Evolutionary conservation across 1,284 basidiomycete species (phyloP), one percentile per base, ranked within the genome.

Genomic region (Wallemia hederae): DNA sequence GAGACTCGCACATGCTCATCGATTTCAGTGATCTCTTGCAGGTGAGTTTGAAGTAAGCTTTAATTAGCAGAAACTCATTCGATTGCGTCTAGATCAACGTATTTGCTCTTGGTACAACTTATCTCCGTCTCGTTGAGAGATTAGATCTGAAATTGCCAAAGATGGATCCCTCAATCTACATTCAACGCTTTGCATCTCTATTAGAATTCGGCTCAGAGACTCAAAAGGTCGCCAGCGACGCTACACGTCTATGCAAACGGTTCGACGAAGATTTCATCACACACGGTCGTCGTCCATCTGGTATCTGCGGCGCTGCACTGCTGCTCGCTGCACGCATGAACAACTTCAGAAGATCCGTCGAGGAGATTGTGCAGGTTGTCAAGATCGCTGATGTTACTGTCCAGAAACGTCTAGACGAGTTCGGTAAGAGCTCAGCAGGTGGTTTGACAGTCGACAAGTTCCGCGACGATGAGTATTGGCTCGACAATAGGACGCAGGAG

Each of bases 181-280:
- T 98, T 66, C 84, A 86, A 26, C 85, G 94, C 33, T 99, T 98
- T 66, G 85, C 92, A 5, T 81, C 89, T n/a, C 77, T 96, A 7
- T 82, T 99, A 61, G 91, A 97, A 71, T 97, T 98, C 66, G 92
- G 92, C 3, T 84, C 91, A 59, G 86, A 92, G 68, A 92, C 89
- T 1, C 80, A 85, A 64, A 82, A 80, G 63, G 89, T 99, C 1
- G 89, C 91, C 0, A 81, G 83, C 15, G 94, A 99, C 68, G 94
- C 94, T 0, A 82, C 88, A 0, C 83, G 92, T 0, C 82, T 98
- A 59, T 88, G 97, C 22, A 81, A 85, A 63, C 85, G 94, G 26
- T 97, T 98, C 72, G 84, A 90, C 67, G 79, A 88, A 26, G 94
- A 98, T 71, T 99, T 92, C 92, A 90, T 99, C 79, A 85, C 86